phyloP scores from a whole-genome alignment of 805 yeast genomes.

The Ogataea degrootiae region DNA sequence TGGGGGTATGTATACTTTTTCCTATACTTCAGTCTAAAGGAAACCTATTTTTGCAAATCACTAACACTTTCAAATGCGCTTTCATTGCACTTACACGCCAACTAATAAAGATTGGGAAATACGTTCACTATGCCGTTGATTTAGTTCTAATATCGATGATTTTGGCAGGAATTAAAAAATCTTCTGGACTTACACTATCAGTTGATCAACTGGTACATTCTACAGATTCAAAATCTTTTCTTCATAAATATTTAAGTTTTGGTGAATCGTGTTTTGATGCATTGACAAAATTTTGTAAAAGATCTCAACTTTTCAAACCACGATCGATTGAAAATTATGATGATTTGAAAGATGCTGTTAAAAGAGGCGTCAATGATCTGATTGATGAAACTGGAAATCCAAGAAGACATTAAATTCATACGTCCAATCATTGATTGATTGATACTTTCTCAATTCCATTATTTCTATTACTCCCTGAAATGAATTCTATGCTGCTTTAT shows the following conservation, averaged over 20 bases:
- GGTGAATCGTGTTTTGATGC: conserved; percentile 59
- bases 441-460: no score
- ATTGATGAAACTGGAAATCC: conserved; percentile 13
- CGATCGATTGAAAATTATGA: conserved; percentile 28
- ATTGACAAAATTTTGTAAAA: conserved; percentile 39
- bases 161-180: conserved; percentile 79
- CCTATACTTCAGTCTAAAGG: no score
- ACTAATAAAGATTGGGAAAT: conserved; percentile 46
- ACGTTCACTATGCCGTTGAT: conserved; percentile 72
- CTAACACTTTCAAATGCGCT: not conserved
- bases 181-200: conserved; percentile 59
- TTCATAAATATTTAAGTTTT: conserved; percentile 48
- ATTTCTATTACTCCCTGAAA: no score
- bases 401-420: no score
- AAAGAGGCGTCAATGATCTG: conserved; percentile 26
- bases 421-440: no score
- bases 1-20: no score
- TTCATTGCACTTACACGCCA: not conserved
- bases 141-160: conserved; percentile 74
- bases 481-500: not conserved
- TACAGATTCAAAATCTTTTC: conserved; percentile 34
- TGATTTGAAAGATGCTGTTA: conserved; percentile 26
- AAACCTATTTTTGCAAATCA: not conserved
- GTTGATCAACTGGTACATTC: conserved; percentile 38
- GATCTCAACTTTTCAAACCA: conserved; percentile 45